phyloP scores from a whole-genome alignment of 257 asterid genomes.

The Solanum dulcamara region DNA sequence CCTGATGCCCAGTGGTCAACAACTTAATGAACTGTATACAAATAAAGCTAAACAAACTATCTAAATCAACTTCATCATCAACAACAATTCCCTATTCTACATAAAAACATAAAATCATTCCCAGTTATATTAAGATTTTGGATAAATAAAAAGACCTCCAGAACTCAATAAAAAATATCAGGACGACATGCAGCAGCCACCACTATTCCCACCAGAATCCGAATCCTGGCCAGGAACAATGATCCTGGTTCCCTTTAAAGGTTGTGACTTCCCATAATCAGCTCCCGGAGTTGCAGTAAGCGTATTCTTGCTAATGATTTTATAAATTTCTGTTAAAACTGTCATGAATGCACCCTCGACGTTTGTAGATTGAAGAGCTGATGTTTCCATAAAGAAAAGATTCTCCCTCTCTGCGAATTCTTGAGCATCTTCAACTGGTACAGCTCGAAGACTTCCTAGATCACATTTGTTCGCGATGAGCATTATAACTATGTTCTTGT shows the following conservation, averaged over 20 bases:
- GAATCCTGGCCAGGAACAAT: constrained; percentile 41
- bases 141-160: not conserved
- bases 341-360: constrained; percentile 65
- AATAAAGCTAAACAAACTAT: not conserved
- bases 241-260: constrained; percentile 58
- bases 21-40: not conserved
- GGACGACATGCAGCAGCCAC: constrained; percentile 48
- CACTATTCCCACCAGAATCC: constrained; percentile 24
- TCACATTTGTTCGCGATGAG: constrained; percentile 70
- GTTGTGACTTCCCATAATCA: constrained; percentile 30
- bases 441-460: constrained; percentile 63
- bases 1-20: not conserved
- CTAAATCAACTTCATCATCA: not conserved
- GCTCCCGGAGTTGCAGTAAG: constrained; percentile 23
- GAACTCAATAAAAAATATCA: constrained; percentile 5
- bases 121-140: not conserved
- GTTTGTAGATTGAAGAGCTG: constrained; percentile 70
- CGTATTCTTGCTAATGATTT: constrained; percentile 60
- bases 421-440: constrained; percentile 74
- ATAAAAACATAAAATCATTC: not conserved
- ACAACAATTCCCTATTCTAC: not conserved
- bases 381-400: constrained; percentile 79
- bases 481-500: constrained; percentile 75
- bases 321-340: constrained; percentile 44
- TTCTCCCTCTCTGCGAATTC: constrained; percentile 85